A percentile compares a stretch with the other conserved stretches of the same genome.
phyloP scores from a whole-genome alignment of 257 asterid species.

The Verbena officinalis region DNA sequence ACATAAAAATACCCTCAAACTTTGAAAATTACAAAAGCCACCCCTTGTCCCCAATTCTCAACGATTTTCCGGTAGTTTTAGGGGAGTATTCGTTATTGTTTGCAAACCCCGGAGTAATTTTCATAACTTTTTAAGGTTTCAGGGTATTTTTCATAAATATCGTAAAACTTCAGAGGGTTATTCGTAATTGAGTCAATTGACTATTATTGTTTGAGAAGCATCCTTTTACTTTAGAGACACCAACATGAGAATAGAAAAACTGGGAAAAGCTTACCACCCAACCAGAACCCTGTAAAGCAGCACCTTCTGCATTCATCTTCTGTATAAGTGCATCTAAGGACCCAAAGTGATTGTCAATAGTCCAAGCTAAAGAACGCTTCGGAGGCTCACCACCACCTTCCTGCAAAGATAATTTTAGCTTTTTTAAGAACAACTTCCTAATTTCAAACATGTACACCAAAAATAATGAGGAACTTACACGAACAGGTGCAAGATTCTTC shows the following conservation, averaged over 20 bases:
- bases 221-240: neutral
- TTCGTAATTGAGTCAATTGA: too few relatives aligned
- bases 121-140: too few relatives aligned
- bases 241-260: too few relatives aligned
- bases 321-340: conserved; percentile 69
- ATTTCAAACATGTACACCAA: neutral
- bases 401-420: conserved; percentile 43
- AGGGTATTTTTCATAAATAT: too few relatives aligned
- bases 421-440: neutral
- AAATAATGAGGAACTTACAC: conserved; percentile 46
- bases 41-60: too few relatives aligned
- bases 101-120: too few relatives aligned
- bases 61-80: too few relatives aligned
- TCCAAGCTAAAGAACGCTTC: conserved; percentile 57
- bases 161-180: too few relatives aligned
- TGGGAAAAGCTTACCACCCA: conserved; percentile 72
- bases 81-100: too few relatives aligned
- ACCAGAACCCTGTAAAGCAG: conserved; percentile 91
- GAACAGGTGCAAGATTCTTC: conserved; percentile 83
- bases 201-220: conserved; percentile 3
- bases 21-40: too few relatives aligned
- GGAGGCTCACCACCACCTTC: conserved; percentile 89
- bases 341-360: conserved; percentile 65
- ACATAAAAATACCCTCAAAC: too few relatives aligned
- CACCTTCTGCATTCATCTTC: conserved; percentile 86